phyloP scores from a whole-genome alignment of 2,329 filamentous ascomycete species.

The Paraphoma chrysanthemicola region DNA sequence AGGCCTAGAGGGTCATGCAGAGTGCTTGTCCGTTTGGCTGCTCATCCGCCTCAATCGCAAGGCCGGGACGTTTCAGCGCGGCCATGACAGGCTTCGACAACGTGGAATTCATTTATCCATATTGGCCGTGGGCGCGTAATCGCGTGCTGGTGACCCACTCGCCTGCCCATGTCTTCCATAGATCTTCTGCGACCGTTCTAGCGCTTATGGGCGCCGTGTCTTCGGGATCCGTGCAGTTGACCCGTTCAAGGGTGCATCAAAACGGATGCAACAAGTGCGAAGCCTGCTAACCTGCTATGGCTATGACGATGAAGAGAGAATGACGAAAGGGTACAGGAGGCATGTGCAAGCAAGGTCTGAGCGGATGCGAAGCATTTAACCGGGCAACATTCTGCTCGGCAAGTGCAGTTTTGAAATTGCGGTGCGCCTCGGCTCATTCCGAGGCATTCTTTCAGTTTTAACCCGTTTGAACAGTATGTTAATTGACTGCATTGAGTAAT shows the following conservation, averaged over 20 bases:
- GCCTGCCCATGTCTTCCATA: constrained; percentile 15
- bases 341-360: not conserved
- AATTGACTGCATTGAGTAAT: not conserved
- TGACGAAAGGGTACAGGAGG: not conserved
- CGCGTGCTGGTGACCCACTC: constrained; percentile 10
- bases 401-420: not conserved
- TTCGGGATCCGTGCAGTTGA: constrained; percentile 20
- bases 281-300: not conserved
- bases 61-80: constrained; percentile 9
- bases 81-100: constrained; percentile 7
- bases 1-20: not conserved
- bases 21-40: not conserved
- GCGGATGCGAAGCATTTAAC: constrained; percentile 3
- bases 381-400: not conserved
- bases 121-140: constrained; percentile 12
- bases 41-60: not conserved
- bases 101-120: constrained; percentile 21
- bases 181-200: constrained; percentile 28
- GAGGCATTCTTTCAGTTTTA: not conserved
- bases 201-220: constrained; percentile 20
- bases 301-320: not conserved
- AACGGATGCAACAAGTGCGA: not conserved
- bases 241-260: not conserved
- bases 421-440: not conserved
- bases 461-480: not conserved